Percentiles rank a stretch among this genome's conserved stretches.
phyloP scores from a whole-genome alignment of 306 rosid genomes.

The Quercus parvula region DNA sequence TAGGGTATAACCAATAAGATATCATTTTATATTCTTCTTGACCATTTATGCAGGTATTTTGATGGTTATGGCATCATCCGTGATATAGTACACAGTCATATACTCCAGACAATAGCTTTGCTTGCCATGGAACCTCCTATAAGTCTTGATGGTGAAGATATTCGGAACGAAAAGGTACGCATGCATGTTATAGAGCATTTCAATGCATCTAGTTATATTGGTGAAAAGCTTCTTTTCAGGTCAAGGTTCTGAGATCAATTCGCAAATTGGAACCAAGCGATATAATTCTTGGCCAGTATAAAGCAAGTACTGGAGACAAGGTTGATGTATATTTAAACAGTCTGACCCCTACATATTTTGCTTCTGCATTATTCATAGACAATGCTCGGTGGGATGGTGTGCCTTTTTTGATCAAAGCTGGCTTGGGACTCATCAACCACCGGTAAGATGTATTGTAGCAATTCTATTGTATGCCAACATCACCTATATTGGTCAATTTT shows the following conservation, averaged over 20 bases:
- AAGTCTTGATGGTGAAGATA: conserved; percentile 87
- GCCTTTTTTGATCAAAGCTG: conserved; percentile 83
- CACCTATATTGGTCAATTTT: neutral
- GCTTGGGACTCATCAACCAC: conserved; percentile 88
- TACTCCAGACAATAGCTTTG: conserved; percentile 84
- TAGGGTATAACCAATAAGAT: conserved; percentile 6
- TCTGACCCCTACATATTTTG: conserved; percentile 81
- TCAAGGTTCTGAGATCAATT: conserved; percentile 81
- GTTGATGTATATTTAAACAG: conserved; percentile 47
- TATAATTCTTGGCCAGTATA: conserved; percentile 89
- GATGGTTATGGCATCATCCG: conserved; percentile 83
- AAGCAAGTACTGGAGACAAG: conserved; percentile 48
- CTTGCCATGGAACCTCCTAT: conserved; percentile 97
- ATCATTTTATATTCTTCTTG: conserved; percentile 2
- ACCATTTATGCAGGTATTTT: conserved; percentile 57
- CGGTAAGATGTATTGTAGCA: conserved; percentile 43
- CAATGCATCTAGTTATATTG: conserved; percentile 1
- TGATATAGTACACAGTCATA: conserved; percentile 86
- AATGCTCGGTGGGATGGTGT: conserved; percentile 99
- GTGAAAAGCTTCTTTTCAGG: conserved; percentile 57
- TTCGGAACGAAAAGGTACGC: conserved; percentile 88
- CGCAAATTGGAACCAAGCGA: conserved; percentile 70
- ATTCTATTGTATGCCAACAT: neutral
- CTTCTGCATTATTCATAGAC: conserved; percentile 77
- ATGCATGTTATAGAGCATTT: conserved; percentile 15